Evolutionary conservation across 352 stramenopile species (phyloP).

Genomic region (Aphanomyces euteiches): DNA sequence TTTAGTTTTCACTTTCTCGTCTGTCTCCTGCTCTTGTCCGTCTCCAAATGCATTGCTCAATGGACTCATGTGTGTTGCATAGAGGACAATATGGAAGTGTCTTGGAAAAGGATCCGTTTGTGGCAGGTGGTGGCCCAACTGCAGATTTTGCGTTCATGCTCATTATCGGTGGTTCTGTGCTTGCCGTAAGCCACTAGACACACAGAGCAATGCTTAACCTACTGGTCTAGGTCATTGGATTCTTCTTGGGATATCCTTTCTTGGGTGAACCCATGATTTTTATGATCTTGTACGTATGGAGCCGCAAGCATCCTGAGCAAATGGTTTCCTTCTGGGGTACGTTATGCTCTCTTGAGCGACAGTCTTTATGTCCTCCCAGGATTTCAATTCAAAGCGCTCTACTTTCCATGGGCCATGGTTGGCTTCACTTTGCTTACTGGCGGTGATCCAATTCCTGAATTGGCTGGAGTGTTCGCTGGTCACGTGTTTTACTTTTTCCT

Average conservation of each 20-base stretch:
- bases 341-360: neutral
- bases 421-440: conserved; percentile 85
- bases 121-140: conserved; percentile 65
- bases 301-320: conserved; percentile 74
- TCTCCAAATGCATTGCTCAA: neutral
- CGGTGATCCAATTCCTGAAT: conserved; percentile 81
- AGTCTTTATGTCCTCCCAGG: conserved; percentile 36
- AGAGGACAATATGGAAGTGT: conserved; percentile 34
- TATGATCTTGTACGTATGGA: conserved; percentile 91
- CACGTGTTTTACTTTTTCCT: conserved; percentile 90
- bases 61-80: neutral
- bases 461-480: conserved; percentile 79
- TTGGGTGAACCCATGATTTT: conserved; percentile 83
- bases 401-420: conserved; percentile 86
- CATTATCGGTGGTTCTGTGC: conserved; percentile 69
- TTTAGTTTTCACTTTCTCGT: conserved; percentile 89
- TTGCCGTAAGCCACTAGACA: conserved; percentile 49
- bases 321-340: conserved; percentile 81
- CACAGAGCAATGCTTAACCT: too few relatives aligned
- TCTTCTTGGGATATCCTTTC: conserved; percentile 82
- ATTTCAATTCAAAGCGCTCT: conserved; percentile 84
- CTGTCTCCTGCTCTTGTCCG: conserved; percentile 87
- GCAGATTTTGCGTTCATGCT: conserved; percentile 89
- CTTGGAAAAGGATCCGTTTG: conserved; percentile 82
- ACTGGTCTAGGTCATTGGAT: conserved; percentile 55